These are phyloP conservation scores for Smallanthus sonchifolius DNA, from an alignment of 129 eudicot genomes.

Conservation along the genomic window DNA sequence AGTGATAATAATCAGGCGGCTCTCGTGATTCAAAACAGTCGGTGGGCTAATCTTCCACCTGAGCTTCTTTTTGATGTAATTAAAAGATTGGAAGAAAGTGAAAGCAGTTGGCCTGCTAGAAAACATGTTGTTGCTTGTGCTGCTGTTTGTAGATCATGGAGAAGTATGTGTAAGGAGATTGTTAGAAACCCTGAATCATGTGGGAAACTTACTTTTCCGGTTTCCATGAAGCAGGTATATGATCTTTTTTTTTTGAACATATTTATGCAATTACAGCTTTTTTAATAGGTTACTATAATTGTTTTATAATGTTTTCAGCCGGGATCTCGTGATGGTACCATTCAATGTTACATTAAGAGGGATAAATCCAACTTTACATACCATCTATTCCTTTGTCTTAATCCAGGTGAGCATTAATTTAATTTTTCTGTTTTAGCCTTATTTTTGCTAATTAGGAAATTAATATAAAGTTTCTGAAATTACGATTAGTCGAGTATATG, in stretches of 20 bases:
- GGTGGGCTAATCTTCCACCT: constrained; percentile 47
- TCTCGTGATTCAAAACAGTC: constrained; percentile 33
- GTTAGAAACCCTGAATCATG: constrained; percentile 68
- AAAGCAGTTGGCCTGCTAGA: constrained; percentile 45
- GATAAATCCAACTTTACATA: constrained; percentile 43
- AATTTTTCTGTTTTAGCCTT: not conserved
- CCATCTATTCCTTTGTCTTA: constrained; percentile 48
- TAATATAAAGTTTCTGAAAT: not conserved
- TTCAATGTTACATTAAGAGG: constrained; percentile 50
- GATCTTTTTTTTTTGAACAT: not conserved
- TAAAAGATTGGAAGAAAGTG: constrained; percentile 42
- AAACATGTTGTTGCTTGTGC: constrained; percentile 64
- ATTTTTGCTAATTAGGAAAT: not conserved
- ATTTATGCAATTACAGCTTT: not conserved
- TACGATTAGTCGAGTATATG: not conserved
- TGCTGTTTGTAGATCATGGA: constrained; percentile 82
- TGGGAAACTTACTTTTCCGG: constrained; percentile 84
- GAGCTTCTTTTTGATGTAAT: constrained; percentile 41
- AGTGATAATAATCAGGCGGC: constrained; percentile 26
- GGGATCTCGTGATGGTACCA: constrained; percentile 78
- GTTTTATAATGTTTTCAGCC: constrained; percentile 45
- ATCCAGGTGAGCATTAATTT: constrained; percentile 41
- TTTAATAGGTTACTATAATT: not conserved
- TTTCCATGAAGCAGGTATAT: constrained; percentile 75
- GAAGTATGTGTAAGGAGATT: constrained; percentile 84